Evolutionary conservation across 2,329 filamentous ascomycete species (phyloP), one percentile per base, ranked within the genome.

Genomic region (Clarireedia sp.): DNA sequence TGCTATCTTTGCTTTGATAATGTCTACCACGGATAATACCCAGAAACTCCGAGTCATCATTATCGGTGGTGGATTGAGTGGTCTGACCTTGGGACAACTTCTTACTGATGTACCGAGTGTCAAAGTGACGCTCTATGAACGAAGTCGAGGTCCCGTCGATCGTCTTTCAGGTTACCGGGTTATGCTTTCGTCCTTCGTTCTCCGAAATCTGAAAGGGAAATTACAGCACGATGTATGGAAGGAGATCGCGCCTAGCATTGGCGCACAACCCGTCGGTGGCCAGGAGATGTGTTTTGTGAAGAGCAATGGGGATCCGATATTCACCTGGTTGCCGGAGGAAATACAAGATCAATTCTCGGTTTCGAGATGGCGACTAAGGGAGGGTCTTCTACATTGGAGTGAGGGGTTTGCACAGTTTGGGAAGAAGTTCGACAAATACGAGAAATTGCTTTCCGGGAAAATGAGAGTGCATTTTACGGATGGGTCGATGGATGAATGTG

Each of bases 381-480:
- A 64, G 44, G 64, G 59, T 1, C 60, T 67, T 16, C 55, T 66
- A 12, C 45, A 61, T 46, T 56, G 57, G 9, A 58, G 57, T 29
- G 51, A 60, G 9, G 36, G 41, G 5, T 65, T 65, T 50, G 57
- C 62, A 3, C 57, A 50, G 21, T 73, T 74, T 48, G 71, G 68
- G 5, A 62, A 69, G 33, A 60, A 65, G 1, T 62, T 66, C 55
- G 23, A 63, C 52, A 44, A 51, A 7, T 63, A 71, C 12, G 57
- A 64, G 38, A 72, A 52, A 49, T 33, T 51, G 58, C 64, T 5
- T 52, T 62, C 58, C 12, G 62, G 60, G 3, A 51, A 54, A 19
- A 72, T 78, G 0, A 58, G 67, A 2, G 73, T 75, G 0, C 54
- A 60, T 2, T 73, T 82, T 52, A 68, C 69, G 1, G 70, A 79